phyloP scores from a whole-genome alignment of 2,329 filamentous ascomycete genomes.

The Sarocladium strictum region DNA sequence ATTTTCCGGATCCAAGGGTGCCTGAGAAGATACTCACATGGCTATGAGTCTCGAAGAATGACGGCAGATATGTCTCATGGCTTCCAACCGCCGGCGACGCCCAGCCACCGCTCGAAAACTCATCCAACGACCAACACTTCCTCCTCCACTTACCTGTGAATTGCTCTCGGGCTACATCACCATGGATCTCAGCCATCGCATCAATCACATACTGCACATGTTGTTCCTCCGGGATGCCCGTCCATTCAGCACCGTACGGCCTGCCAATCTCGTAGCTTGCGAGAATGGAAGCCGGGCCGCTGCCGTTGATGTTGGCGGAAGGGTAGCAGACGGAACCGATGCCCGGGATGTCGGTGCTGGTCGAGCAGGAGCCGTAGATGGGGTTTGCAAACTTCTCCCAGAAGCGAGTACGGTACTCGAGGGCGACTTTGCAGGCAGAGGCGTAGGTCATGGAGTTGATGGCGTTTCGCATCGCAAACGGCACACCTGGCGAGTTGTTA shows the following conservation, averaged over 20 bases:
- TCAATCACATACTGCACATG: constrained; percentile 59
- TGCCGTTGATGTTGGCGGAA: constrained; percentile 58
- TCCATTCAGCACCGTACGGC: constrained; percentile 32
- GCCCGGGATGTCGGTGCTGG: constrained; percentile 50
- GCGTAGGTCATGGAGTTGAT: constrained; percentile 40
- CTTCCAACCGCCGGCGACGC: constrained; percentile 54
- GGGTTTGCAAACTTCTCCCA: constrained; percentile 45
- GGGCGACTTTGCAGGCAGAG: constrained; percentile 51
- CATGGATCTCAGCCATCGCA: constrained; percentile 64
- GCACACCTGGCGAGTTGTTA: constrained; percentile 17
- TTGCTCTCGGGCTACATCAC: constrained; percentile 46
- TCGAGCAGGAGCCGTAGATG: constrained; percentile 60
- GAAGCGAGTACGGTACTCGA: constrained; percentile 62
- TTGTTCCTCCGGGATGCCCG: constrained; percentile 46
- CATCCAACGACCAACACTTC: constrained; percentile 59
- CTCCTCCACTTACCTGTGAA: constrained; percentile 61
- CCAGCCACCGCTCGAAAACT: constrained; percentile 58
- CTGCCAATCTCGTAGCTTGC: constrained; percentile 49
- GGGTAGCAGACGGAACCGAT: constrained; percentile 62
- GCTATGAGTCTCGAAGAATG: constrained; percentile 63
- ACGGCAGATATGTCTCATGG: constrained; percentile 63
- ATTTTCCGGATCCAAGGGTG: too few species aligned
- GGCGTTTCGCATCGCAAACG: constrained; percentile 37
- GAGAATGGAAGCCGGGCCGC: constrained; percentile 55
- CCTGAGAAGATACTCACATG: constrained; percentile 17